phyloP scores from a whole-genome alignment of 805 yeast species.

The Zygosaccharomyces pseudorouxii region DNA sequence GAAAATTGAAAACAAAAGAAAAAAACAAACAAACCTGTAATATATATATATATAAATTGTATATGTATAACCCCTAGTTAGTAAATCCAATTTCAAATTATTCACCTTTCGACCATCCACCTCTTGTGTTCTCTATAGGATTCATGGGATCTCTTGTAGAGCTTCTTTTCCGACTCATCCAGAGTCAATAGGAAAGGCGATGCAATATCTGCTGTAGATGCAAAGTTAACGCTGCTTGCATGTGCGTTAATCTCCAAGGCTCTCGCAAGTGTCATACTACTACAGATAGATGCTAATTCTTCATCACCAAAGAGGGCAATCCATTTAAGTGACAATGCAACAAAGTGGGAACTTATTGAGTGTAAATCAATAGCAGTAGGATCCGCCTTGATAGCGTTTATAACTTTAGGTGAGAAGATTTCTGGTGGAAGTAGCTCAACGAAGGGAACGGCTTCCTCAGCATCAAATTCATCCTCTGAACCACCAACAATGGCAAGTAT shows the following conservation, averaged over 20 bases:
- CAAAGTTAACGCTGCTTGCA: conserved; percentile 38
- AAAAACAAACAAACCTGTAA: neutral
- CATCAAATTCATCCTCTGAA: conserved; percentile 34
- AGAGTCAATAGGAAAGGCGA: conserved; percentile 52
- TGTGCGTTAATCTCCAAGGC: conserved; percentile 68
- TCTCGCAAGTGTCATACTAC: conserved; percentile 55
- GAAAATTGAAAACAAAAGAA: neutral
- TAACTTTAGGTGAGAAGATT: conserved; percentile 55
- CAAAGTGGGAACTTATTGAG: conserved; percentile 60
- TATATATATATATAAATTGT: conserved; percentile 2
- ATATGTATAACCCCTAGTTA: neutral
- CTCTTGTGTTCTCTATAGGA: conserved; percentile 42
- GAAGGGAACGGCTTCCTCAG: conserved; percentile 43
- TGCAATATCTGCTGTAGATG: conserved; percentile 26
- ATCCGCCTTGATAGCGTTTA: conserved; percentile 78
- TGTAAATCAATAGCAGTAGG: conserved; percentile 64
- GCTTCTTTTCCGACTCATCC: conserved; percentile 69
- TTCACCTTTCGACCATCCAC: conserved; percentile 35
- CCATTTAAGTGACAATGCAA: conserved; percentile 73
- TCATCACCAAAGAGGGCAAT: conserved; percentile 61
- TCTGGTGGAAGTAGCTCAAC: conserved; percentile 69
- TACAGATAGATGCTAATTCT: conserved; percentile 50
- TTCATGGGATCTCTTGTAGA: conserved; percentile 52
- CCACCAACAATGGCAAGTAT: conserved; percentile 54
- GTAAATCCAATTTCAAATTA: neutral